Base-by-base conservation (phyloP, 2,329 filamentous ascomycete species). In the Aureobasidium sp. region DNA sequence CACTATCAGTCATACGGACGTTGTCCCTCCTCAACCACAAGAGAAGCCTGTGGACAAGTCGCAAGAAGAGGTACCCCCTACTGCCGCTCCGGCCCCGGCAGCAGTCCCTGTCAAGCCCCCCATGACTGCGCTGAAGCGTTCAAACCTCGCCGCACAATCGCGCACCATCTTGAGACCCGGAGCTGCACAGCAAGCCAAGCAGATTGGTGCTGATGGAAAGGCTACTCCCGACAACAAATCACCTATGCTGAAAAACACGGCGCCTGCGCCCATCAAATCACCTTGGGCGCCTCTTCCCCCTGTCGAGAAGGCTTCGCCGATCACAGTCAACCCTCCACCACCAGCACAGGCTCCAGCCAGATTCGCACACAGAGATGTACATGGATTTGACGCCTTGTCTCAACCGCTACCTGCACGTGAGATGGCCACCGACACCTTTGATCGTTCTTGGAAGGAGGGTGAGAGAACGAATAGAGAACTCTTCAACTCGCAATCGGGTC, bases 371-470 rank as follows among this genome's bases (percentile, higher is more conserved):
- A 75, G 55, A 39, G 62, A 63, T 22, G 29, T 47, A 14, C 62
- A 63, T 31, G 62, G 62, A 20, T 63, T 60, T 14, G 62, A 63
- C 36, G 39, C 55, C 8, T 15, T 63, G 47, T 12, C 78, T 61
- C 74, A 74, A 45, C 65, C 79, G 22, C 68, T 73, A 15, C 78
- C 79, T 27, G 82, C 88, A 0, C 90, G 91, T 70, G 92, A 97
- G 72, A 96, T 97, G 65, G 90, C 91, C 6, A 89, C 92, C 0
- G 94, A 97, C 73, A 93, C 96, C 67, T 97, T 97, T 70, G 95
- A 88, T 72, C 84, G 94, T 65, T 85, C 87, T 37, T 96, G 90
- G 87, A 84, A 89, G 69, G 91, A 96, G 52, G 67, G 69, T 65
- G 83, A 86, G 5, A 80, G 83, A 62, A 80, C 82, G 12, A 86